Conservation (phyloP, 108 stramenopile genomes). For the Nannochloropsis gaditana region DNA sequence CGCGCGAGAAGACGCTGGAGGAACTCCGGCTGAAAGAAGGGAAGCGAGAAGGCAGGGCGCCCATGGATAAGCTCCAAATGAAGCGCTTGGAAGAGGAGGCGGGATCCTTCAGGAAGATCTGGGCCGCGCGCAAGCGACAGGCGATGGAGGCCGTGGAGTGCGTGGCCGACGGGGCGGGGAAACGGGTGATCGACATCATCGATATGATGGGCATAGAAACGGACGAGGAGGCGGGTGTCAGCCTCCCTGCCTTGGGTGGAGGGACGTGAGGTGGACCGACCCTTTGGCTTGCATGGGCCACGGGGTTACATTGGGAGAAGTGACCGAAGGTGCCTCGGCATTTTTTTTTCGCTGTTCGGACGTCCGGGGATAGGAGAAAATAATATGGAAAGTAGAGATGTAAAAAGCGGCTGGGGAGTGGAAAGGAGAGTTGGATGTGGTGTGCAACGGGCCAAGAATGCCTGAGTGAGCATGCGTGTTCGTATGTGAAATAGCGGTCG, state of each 20-base stretch:
- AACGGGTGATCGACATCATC: background rate
- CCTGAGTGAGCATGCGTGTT: too few relatives aligned
- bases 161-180: background rate
- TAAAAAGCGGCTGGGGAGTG: too few relatives aligned
- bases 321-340: too few relatives aligned
- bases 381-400: too few relatives aligned
- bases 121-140: background rate
- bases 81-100: background rate
- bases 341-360: too few relatives aligned
- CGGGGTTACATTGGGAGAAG: too few relatives aligned
- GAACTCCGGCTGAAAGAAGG: background rate
- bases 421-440: too few relatives aligned
- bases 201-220: background rate
- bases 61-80: background rate
- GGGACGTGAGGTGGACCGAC: too few relatives aligned
- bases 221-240: constrained; percentile 13
- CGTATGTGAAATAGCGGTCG: too few relatives aligned
- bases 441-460: too few relatives aligned
- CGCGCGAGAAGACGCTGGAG: background rate
- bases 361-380: too few relatives aligned
- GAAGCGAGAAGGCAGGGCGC: background rate
- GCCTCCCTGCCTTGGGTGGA: background rate
- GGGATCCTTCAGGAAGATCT: background rate
- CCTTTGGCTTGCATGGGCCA: too few relatives aligned
- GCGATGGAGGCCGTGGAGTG: background rate